Evolutionary conservation across 2,329 filamentous ascomycete genomes (phyloP).

Genomic region (Xylaria sp.): DNA sequence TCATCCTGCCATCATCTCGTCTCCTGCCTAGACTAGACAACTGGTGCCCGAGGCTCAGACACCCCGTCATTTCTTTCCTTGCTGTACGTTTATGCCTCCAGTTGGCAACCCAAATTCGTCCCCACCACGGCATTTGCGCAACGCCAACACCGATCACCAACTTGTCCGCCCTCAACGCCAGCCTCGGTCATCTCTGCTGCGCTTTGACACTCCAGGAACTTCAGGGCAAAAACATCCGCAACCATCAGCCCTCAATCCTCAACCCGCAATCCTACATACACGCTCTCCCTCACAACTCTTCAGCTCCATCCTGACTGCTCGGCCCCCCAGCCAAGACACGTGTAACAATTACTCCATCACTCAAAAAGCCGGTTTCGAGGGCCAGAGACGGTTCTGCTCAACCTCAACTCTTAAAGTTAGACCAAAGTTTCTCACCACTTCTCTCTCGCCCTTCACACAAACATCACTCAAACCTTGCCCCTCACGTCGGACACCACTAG

Average conservation of each 20-base stretch:
- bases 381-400: conserved; percentile 5
- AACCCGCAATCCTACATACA: background rate
- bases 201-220: conserved; percentile 18
- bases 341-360: background rate
- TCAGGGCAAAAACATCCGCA: conserved; percentile 3
- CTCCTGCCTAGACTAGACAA: conserved; percentile 12
- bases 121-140: conserved; percentile 32
- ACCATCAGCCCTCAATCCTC: background rate
- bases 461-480: conserved; percentile 17
- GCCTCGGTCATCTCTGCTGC: conserved; percentile 27
- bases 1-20: conserved; percentile 31
- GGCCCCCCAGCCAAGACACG: background rate
- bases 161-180: conserved; percentile 27
- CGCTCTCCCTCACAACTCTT: background rate
- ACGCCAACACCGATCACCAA: conserved; percentile 28
- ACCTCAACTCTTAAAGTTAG: conserved; percentile 20
- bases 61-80: background rate
- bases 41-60: conserved; percentile 2
- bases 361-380: background rate
- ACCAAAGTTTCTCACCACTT: conserved; percentile 2
- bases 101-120: conserved; percentile 15
- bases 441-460: conserved; percentile 19
- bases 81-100: conserved; percentile 5
- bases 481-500: conserved; percentile 23
- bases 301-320: background rate